Evolutionary conservation across 305 asterid species (phyloP).

Genomic region (Fraxinus paxiana): DNA sequence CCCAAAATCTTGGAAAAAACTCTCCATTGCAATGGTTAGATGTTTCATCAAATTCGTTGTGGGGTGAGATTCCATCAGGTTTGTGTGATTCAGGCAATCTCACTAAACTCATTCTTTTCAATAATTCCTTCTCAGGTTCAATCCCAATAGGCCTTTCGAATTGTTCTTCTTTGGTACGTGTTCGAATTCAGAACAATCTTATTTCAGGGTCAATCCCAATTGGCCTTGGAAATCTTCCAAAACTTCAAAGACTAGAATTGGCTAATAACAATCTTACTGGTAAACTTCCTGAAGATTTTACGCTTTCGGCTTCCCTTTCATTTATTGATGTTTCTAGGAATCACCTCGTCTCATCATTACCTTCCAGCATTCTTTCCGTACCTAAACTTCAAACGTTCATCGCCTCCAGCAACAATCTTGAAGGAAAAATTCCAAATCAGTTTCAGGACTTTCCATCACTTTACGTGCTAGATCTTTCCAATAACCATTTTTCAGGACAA

Average conservation of each 20-base stretch:
- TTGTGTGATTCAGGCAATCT: slow-evolving; percentile 55
- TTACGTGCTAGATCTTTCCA: slow-evolving; percentile 58
- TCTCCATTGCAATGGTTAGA: slow-evolving; percentile 65
- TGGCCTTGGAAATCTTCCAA: slow-evolving; percentile 60
- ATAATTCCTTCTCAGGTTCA: slow-evolving; percentile 65
- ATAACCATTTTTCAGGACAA: slow-evolving; percentile 51
- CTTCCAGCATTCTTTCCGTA: slow-evolving; percentile 50
- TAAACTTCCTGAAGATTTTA: slow-evolving; percentile 58
- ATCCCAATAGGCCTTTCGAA: slow-evolving; percentile 53
- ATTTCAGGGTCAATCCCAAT: slow-evolving; percentile 62
- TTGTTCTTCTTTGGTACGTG: slow-evolving; percentile 65
- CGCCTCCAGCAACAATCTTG: slow-evolving; percentile 52
- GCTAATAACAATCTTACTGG: slow-evolving; percentile 61
- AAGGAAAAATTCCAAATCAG: slow-evolving; percentile 58
- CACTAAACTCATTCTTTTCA: slow-evolving; percentile 73
- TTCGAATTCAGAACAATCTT: slow-evolving; percentile 56
- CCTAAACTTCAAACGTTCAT: slow-evolving; percentile 56
- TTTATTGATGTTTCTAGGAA: slow-evolving; percentile 60
- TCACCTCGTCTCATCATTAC: slow-evolving; percentile 48
- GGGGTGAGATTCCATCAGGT: slow-evolving; percentile 63
- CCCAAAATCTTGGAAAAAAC: slow-evolving; percentile 50
- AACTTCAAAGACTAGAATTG: slow-evolving; percentile 58
- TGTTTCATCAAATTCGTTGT: slow-evolving; percentile 61
- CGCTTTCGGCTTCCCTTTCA: slow-evolving; percentile 55
- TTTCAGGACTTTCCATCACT: slow-evolving; percentile 62